These are phyloP conservation scores for Entelexis paramagnoliae DNA, from an alignment of 1,139 yeast genomes.

Conservation along the genomic window DNA sequence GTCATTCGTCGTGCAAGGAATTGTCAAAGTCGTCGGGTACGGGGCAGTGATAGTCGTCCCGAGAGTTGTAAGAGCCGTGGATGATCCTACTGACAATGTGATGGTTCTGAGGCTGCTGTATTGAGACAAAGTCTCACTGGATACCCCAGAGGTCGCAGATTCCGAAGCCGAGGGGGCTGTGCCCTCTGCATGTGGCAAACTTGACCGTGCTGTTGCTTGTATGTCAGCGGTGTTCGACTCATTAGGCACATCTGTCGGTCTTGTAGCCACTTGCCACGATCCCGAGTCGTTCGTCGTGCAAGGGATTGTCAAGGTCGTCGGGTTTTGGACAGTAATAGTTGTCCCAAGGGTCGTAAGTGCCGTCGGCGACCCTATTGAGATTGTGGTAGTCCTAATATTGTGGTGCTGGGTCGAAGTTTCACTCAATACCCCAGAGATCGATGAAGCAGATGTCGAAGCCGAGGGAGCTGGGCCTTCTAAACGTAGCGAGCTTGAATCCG, in stretches of 20 bases:
- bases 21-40: background rate
- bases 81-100: background rate
- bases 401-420: too few species aligned
- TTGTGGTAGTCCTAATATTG: background rate
- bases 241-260: too few species aligned
- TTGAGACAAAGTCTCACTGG: too few species aligned
- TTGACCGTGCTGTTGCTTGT: too few species aligned
- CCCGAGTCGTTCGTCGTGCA: background rate
- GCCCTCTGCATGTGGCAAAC: too few species aligned
- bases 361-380: too few species aligned
- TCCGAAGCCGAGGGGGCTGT: too few species aligned
- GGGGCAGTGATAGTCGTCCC: background rate
- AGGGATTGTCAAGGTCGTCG: background rate
- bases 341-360: background rate
- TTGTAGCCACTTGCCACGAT: background rate
- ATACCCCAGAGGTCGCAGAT: too few species aligned
- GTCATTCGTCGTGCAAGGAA: background rate
- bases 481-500: background rate
- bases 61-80: background rate
- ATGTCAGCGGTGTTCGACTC: too few species aligned
- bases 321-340: background rate
- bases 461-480: too few species aligned
- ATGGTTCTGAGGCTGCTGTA: background rate
- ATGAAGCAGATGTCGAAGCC: too few species aligned
- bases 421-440: too few species aligned